These are phyloP conservation scores for Lipomyces kockii DNA, from an alignment of 805 yeast genomes.

Conservation along the genomic window DNA sequence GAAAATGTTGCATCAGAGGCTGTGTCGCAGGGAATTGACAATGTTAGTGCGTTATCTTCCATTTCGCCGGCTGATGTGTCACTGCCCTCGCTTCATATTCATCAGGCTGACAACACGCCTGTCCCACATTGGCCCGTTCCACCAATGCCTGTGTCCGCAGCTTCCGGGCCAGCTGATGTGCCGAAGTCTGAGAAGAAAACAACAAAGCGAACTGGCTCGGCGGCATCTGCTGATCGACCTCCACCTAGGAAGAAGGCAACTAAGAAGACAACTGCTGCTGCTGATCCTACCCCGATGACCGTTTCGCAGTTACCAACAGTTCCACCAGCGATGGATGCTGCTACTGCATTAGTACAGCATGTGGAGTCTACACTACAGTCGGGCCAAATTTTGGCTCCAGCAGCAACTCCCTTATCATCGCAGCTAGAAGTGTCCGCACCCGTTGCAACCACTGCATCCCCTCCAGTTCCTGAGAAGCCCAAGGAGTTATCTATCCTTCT, in stretches of 20 bases:
- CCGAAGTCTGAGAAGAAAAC: neutral
- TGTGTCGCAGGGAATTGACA: neutral
- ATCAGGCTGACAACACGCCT: neutral
- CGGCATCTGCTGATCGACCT: neutral
- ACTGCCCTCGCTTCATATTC: neutral
- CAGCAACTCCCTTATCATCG: neutral
- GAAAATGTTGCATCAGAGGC: neutral
- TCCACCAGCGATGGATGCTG: neutral
- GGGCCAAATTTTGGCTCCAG: neutral
- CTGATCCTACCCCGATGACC: neutral
- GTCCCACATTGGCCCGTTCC: slow-evolving; percentile 6
- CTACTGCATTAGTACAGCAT: slow-evolving; percentile 2
- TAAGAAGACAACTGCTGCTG: slow-evolving; percentile 1
- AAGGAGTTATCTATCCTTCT: slow-evolving; percentile 28
- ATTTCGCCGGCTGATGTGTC: neutral
- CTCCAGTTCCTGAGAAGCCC: slow-evolving; percentile 10
- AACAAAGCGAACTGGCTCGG: neutral
- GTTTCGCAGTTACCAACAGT: slow-evolving; percentile 2
- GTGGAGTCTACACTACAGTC: neutral
- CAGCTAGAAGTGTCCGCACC: neutral
- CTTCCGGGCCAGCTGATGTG: neutral
- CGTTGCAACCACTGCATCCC: slow-evolving; percentile 4
- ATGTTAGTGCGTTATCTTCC: neutral
- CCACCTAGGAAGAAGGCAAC: slow-evolving; percentile 5
- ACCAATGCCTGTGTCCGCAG: neutral